Evolutionary conservation across 495 filamentous ascomycete genomes (phyloP).

Genomic region (Trichoderma asperelloides): DNA sequence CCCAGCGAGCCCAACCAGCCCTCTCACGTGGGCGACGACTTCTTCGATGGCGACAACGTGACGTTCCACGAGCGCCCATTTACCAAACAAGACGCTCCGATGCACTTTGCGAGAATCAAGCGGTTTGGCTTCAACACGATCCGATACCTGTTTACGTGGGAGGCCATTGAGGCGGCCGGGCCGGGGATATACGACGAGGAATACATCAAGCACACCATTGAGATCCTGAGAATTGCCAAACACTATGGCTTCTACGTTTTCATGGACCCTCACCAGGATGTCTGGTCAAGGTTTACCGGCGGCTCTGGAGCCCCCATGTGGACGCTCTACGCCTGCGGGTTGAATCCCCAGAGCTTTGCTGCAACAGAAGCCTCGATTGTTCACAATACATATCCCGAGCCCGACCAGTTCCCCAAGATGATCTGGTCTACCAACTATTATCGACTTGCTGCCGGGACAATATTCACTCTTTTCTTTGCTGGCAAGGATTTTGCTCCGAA

Average conservation of each 20-base stretch:
- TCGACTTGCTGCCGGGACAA: conserved; percentile 75
- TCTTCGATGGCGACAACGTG: conserved; percentile 88
- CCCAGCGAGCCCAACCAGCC: conserved; percentile 72
- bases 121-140: conserved; percentile 93
- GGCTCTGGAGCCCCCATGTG: conserved; percentile 96
- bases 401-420: conserved; percentile 90
- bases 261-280: conserved; percentile 97
- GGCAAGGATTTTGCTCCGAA: conserved; percentile 93
- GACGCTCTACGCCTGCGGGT: conserved; percentile 88
- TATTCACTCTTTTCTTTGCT: conserved; percentile 91
- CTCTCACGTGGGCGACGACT: conserved; percentile 66
- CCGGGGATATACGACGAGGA: conserved; percentile 94
- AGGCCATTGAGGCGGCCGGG: conserved; percentile 90
- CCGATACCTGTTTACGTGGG: conserved; percentile 96
- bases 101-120: conserved; percentile 78
- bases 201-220: conserved; percentile 85
- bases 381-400: conserved; percentile 88
- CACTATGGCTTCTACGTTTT: conserved; percentile 91
- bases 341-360: conserved; percentile 76
- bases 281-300: conserved; percentile 91
- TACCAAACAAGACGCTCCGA: conserved; percentile 66
- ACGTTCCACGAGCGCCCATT: conserved; percentile 87
- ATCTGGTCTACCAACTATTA: conserved; percentile 98
- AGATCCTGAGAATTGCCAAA: conserved; percentile 72
- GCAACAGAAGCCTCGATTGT: conserved; percentile 88